phyloP scores from a whole-genome alignment of 306 rosid genomes.

The Citrullus colocynthis region DNA sequence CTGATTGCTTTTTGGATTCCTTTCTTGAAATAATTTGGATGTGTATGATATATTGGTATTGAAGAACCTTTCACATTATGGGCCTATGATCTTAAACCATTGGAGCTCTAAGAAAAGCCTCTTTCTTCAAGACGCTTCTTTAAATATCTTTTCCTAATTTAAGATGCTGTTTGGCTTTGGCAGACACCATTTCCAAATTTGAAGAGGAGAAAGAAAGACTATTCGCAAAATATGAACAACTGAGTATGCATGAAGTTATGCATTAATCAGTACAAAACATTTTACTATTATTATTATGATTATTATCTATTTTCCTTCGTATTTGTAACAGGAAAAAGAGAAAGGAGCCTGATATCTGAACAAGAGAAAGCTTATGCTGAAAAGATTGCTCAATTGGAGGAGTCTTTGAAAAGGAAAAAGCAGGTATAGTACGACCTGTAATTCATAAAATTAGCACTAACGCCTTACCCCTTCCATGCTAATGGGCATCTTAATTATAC shows the following conservation, averaged over 20 bases:
- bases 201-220: constrained; percentile 92
- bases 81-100: not conserved
- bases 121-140: not conserved
- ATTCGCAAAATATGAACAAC: constrained; percentile 63
- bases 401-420: constrained; percentile 75
- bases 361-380: constrained; percentile 62
- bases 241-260: constrained; percentile 39
- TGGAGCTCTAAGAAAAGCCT: not conserved
- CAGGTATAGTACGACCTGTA: constrained; percentile 27
- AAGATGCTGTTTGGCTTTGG: constrained; percentile 4
- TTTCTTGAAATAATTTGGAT: not conserved
- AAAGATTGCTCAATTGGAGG: constrained; percentile 63
- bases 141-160: not conserved
- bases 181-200: constrained; percentile 67
- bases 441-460: not conserved
- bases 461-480: not conserved
- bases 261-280: not conserved
- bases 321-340: constrained; percentile 59
- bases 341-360: constrained; percentile 52
- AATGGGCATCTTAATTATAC: not conserved
- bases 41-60: not conserved
- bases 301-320: not conserved
- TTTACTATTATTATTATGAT: not conserved
- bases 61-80: not conserved
- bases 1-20: not conserved